Evolutionary conservation across 2,329 filamentous ascomycete genomes (phyloP), one percentile per base, ranked within the genome.

Genomic region (Colletotrichum trifolii): DNA sequence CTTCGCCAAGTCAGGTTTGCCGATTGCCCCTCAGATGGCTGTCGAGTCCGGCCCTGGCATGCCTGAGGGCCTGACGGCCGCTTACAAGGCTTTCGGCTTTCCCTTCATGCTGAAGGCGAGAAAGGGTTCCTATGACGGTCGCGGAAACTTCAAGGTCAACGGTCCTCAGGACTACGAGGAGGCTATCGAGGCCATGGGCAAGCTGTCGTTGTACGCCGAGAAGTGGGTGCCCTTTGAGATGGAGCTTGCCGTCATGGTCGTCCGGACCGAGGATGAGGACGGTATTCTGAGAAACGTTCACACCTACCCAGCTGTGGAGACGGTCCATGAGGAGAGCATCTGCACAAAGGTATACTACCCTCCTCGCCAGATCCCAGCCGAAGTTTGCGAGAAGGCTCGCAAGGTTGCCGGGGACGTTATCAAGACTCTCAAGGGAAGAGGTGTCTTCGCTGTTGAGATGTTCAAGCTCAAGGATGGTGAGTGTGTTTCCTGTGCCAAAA

Each of bases 401-500:
- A 85, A 89, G 46, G 83, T 97, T 0, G 96, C 94, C 0, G 87
- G 88, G 70, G 88, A 91, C 63, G 94, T 96, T 10, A 89, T 97
- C 25, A 85, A 87, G 46, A 90, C 88, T 55, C 91, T 99, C 59
- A 89, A 89, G 81, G 96, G 96, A 55, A 91, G 96, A 67, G 96
- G 96, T 68, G 92, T 97, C 38, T 99, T 97, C 77, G 96, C 95
- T 1, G 95, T 98, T 0, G 96, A 99, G 79, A 92, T 98, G 89
- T 99, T 99, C 79, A 79, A 98, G 4, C 85, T 94, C 10, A 81
- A 89, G 53, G 88, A 96, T 71, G 88, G 88, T 80, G 81, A 71
- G 74, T 69, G 54, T 17, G 25, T 40, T 36, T 65, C 10, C 46
- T 58, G 12, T 46, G 13, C 42, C 13, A 17, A 17, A 9, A 17